A percentile compares a stretch with the other conserved stretches of the same genome.
phyloP scores from a whole-genome alignment of 176 grass and related monocot genomes.

The Oryza rufipogon region DNA sequence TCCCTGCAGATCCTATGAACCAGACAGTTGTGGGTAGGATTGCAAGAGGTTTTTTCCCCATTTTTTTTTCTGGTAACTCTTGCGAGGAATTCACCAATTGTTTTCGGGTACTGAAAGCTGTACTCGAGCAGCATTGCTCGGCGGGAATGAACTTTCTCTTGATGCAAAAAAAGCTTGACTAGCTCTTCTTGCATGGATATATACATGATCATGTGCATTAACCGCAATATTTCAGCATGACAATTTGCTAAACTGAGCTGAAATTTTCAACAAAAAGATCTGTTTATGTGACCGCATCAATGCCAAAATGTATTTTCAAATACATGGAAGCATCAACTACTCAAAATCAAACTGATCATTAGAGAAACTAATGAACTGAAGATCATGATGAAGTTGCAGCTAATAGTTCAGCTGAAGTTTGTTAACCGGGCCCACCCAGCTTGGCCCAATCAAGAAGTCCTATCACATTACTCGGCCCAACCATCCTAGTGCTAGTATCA shows the following conservation, averaged over 20 bases:
- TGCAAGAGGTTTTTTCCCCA: constrained; percentile 41
- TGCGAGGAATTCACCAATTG: constrained; percentile 55
- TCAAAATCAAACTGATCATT: background rate
- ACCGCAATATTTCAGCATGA: background rate
- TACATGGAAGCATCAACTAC: background rate
- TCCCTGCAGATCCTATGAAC: constrained; percentile 40
- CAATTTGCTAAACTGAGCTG: background rate
- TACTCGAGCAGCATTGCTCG: constrained; percentile 47
- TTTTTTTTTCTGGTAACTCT: constrained; percentile 44
- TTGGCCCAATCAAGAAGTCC: background rate
- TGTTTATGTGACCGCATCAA: background rate
- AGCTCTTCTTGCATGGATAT: constrained; percentile 28
- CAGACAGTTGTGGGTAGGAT: constrained; percentile 46
- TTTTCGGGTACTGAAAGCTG: constrained; percentile 58
- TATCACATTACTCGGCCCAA: background rate
- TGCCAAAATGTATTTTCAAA: background rate
- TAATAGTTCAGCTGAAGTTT: background rate
- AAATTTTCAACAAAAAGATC: background rate
- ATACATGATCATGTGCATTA: constrained; percentile 5
- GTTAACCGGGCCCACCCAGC: background rate
- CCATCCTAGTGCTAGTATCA: background rate
- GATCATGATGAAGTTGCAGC: background rate
- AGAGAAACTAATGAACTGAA: background rate
- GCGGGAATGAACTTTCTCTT: constrained; percentile 35
- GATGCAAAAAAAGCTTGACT: constrained; percentile 24